Percentiles rank a stretch among this genome's conserved stretches.
Conservation (phyloP, 1,139 yeast genomes). For the Geotrichum fermentans region DNA sequence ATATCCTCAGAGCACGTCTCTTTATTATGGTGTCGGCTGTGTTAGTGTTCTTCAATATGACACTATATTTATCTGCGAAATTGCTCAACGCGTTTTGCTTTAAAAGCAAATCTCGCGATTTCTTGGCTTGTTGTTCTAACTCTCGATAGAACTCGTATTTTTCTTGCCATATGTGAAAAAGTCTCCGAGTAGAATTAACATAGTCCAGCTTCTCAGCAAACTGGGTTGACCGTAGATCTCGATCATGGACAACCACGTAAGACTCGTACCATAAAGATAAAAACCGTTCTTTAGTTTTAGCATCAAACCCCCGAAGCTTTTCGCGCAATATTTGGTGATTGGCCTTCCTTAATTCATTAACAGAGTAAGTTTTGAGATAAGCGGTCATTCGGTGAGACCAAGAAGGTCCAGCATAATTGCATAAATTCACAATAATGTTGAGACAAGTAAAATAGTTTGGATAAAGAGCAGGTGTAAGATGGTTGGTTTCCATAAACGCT, state of each 20-base stretch:
- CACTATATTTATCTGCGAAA: background rate
- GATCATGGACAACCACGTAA: slow-evolving; percentile 5
- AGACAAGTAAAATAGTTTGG: slow-evolving; percentile 15
- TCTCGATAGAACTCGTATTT: background rate
- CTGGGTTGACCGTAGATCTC: slow-evolving; percentile 3
- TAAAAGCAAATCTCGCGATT: background rate
- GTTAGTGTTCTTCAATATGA: background rate
- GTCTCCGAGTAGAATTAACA: background rate
- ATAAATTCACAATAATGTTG: slow-evolving; percentile 15
- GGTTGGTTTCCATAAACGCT: slow-evolving; percentile 25
- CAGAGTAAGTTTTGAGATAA: slow-evolving; percentile 11
- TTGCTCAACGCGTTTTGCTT: background rate
- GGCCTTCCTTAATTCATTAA: slow-evolving; percentile 9
- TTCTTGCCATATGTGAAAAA: slow-evolving; percentile 2
- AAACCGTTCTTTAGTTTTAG: slow-evolving; percentile 17
- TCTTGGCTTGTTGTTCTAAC: background rate
- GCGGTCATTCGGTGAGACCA: slow-evolving; percentile 15
- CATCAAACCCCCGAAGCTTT: slow-evolving; percentile 15
- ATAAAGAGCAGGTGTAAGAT: slow-evolving; percentile 18
- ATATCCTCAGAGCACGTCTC: background rate
- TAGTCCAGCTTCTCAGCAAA: slow-evolving; percentile 10
- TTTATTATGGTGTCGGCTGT: background rate
- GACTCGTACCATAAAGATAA: slow-evolving; percentile 20
- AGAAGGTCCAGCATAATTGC: slow-evolving; percentile 3
- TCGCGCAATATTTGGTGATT: slow-evolving; percentile 12